Evolutionary conservation across 2,329 filamentous ascomycete genomes (phyloP).

Genomic region (Raffaelea deltoideospora): DNA sequence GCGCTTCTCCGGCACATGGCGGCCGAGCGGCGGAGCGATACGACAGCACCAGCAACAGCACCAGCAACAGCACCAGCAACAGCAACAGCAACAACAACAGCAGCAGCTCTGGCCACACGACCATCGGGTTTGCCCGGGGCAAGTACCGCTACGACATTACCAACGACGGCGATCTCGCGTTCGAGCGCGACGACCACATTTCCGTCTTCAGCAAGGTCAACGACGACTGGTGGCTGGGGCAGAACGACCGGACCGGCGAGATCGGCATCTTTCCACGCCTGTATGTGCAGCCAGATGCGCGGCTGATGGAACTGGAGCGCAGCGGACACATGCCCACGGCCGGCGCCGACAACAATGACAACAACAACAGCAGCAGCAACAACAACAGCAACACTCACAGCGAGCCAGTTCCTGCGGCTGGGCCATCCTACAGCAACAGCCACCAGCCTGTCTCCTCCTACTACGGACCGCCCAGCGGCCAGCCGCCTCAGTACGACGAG

Average conservation of each 20-base stretch:
- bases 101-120: slow-evolving; percentile 30
- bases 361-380: background rate
- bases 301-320: slow-evolving; percentile 8
- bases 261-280: slow-evolving; percentile 93
- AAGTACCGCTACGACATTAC: slow-evolving; percentile 70
- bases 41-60: too few species aligned
- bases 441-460: too few species aligned
- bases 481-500: slow-evolving; percentile 22
- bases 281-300: slow-evolving; percentile 58
- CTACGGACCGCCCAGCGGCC: slow-evolving; percentile 5
- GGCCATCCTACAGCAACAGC: background rate
- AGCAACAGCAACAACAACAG: too few species aligned
- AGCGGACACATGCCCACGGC: slow-evolving; percentile 5
- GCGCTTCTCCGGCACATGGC: too few species aligned
- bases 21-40: too few species aligned
- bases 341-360: background rate
- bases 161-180: slow-evolving; percentile 67
- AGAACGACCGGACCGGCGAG: slow-evolving; percentile 63
- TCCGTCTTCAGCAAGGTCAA: slow-evolving; percentile 88
- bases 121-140: slow-evolving; percentile 61
- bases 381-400: background rate
- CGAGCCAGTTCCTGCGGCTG: too few species aligned
- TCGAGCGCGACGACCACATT: slow-evolving; percentile 69
- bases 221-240: slow-evolving; percentile 90
- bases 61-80: too few species aligned